phyloP scores from a whole-genome alignment of 2,329 filamentous ascomycete species.

The Graphium sp. region DNA sequence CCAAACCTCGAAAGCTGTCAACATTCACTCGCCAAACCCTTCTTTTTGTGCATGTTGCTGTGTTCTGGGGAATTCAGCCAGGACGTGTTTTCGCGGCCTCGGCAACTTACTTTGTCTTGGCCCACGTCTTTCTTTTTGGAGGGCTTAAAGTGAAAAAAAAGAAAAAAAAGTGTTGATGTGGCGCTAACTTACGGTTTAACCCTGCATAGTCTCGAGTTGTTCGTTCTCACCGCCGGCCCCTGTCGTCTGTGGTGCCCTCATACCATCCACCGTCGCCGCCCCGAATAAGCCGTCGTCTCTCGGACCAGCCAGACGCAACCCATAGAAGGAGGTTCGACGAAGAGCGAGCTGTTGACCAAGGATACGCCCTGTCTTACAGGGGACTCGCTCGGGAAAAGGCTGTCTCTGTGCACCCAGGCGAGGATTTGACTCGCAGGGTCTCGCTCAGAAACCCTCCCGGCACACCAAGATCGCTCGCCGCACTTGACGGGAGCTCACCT shows the following conservation, averaged over 20 bases:
- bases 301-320: conserved; percentile 35
- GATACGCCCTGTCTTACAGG: conserved; percentile 25
- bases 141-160: too few relatives aligned
- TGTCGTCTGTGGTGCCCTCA: conserved; percentile 31
- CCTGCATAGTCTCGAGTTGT: conserved; percentile 27
- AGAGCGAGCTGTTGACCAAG: conserved; percentile 20
- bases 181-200: too few relatives aligned
- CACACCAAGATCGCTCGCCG: conserved; percentile 29
- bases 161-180: too few relatives aligned
- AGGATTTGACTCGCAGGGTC: conserved; percentile 16
- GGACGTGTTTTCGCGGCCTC: too few relatives aligned
- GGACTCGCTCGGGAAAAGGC: conserved; percentile 23
- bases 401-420: conserved; percentile 18
- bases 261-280: conserved; percentile 33
- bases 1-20: too few relatives aligned
- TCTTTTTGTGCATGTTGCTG: too few relatives aligned
- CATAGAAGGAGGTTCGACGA: conserved; percentile 17
- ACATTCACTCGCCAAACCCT: too few relatives aligned
- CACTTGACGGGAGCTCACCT: conserved; percentile 26
- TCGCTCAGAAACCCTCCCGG: too few relatives aligned
- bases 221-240: conserved; percentile 31
- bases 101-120: too few relatives aligned
- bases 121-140: too few relatives aligned
- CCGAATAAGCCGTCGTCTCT: conserved; percentile 32
- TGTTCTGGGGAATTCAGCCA: too few relatives aligned